phyloP scores from a whole-genome alignment of 306 rosid species.

The Cucurbita maxima region DNA sequence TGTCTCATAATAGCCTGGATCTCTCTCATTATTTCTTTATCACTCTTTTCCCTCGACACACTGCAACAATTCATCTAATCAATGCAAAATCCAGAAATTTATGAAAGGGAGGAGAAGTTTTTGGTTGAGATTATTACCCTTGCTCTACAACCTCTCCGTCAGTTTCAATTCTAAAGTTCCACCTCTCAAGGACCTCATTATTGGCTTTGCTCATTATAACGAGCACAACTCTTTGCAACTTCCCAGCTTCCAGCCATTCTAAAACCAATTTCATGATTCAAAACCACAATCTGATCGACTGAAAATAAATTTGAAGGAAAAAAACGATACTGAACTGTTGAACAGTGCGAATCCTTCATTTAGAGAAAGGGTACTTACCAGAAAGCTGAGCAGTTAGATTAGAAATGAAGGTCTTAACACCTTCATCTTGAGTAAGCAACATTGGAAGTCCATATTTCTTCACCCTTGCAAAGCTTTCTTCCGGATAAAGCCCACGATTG shows the following conservation, averaged over 20 bases:
- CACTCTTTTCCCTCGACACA: slow-evolving; percentile 84
- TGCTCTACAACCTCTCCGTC: slow-evolving; percentile 72
- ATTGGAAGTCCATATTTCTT: slow-evolving; percentile 94
- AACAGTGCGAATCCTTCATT: neutral
- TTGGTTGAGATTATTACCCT: slow-evolving; percentile 29
- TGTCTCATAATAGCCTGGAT: slow-evolving; percentile 98
- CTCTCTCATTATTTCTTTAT: slow-evolving; percentile 98
- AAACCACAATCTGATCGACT: neutral
- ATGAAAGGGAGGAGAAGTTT: neutral
- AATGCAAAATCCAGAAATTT: neutral
- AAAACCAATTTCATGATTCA: neutral
- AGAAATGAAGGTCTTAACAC: slow-evolving; percentile 68
- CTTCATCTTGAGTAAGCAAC: slow-evolving; percentile 92
- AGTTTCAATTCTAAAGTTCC: slow-evolving; percentile 97
- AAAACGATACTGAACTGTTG: neutral
- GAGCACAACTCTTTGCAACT: slow-evolving; percentile 85
- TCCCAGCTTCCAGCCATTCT: slow-evolving; percentile 99
- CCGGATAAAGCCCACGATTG: slow-evolving; percentile 90
- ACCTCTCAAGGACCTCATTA: slow-evolving; percentile 83
- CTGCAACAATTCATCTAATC: slow-evolving; percentile 20
- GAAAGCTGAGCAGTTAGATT: slow-evolving; percentile 72
- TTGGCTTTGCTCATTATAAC: slow-evolving; percentile 70
- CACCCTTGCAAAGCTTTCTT: slow-evolving; percentile 78
- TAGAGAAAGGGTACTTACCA: slow-evolving; percentile 21
- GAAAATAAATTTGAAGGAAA: neutral